These are phyloP conservation scores for Rosa hybrid DNA, from an alignment of 331 rosid species.

Conservation along the genomic window DNA sequence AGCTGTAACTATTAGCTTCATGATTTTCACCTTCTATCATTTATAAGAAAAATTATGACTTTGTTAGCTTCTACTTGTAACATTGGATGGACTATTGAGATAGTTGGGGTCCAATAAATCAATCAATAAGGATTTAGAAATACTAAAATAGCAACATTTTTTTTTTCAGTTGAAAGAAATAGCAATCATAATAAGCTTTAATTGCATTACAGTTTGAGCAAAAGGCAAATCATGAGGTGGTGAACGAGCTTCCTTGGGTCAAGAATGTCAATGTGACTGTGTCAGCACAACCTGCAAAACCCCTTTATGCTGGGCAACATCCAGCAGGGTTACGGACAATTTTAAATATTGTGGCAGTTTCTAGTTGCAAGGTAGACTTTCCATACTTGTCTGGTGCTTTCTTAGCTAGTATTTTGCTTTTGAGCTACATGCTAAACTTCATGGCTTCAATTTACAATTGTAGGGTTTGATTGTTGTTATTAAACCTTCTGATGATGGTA, in stretches of 20 bases:
- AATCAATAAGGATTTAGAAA: not conserved
- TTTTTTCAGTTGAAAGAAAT: not conserved
- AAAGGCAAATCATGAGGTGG: slow-evolving; percentile 85
- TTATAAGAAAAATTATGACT: not conserved
- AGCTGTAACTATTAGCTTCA: not conserved
- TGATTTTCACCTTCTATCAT: not conserved
- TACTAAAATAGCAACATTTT: slow-evolving; percentile 21
- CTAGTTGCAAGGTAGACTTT: slow-evolving; percentile 92
- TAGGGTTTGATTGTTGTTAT: not conserved
- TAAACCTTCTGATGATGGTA: not conserved
- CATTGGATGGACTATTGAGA: slow-evolving; percentile 8
- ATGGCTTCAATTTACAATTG: not conserved
- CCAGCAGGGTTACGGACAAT: slow-evolving; percentile 87
- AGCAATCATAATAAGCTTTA: slow-evolving; percentile 33
- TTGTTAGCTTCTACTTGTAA: slow-evolving; percentile 10
- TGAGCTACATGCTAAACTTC: not conserved
- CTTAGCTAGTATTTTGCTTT: not conserved
- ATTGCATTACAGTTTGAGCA: slow-evolving; percentile 80
- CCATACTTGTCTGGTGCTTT: not conserved
- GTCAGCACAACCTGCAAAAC: slow-evolving; percentile 98
- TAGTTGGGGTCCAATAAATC: not conserved
- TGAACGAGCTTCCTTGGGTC: slow-evolving; percentile 42
- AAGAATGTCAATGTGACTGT: slow-evolving; percentile 75
- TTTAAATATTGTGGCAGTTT: slow-evolving; percentile 86
- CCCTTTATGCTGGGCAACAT: slow-evolving; percentile 72